Evolutionary conservation across 2,329 filamentous ascomycete species (phyloP), one percentile per base, ranked within the genome.

Genomic region (Myriosclerotinia duriaeana): DNA sequence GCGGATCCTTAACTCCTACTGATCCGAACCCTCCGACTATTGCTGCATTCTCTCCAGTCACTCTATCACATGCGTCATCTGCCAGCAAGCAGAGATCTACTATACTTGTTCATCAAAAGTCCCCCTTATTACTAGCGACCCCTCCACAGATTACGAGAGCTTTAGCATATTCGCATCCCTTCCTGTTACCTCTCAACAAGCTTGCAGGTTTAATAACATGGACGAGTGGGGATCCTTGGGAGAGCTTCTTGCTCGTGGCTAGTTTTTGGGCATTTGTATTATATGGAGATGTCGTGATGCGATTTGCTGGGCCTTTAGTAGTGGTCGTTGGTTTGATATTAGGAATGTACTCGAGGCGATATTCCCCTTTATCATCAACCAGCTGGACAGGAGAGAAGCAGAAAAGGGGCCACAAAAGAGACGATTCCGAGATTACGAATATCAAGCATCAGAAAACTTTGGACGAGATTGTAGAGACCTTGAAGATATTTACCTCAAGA

Each of bases 51-150:
- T 95, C 94, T 6, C 93, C 95, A 42, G 85, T 89, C 30, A 92
- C 90, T 30, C 85, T 93, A 71, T 89, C 89, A 56, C 82, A 82
- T 65, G 80, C 83, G 67, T 81, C 84, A 42, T 83, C 85, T 14
- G 85, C 87, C 48, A 87, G 87, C 53, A 90, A 91, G 75, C 90
- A 94, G 69, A 88, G 92, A 55, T 96, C 92, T 22, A 96, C 92
- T 66, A 93, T 99, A 72, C 87, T 98, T 72, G 93, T 99, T 26
- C 93, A 98, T 78, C 94, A 97, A 78, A 99, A 98, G 80, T 97
- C 92, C 20, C 95, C 95, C 14, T 80, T 99, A 55, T 84, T 99
- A 22, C 89, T 96, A 68, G 93, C 94, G 20, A 99, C 95, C 12
- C 95, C 95, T 53, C 95, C 95, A 1, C 92, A 97, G 76, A 89